Evolutionary conservation across 2,329 filamentous ascomycete genomes (phyloP).

Genomic region (Golovinomyces cichoracearum): DNA sequence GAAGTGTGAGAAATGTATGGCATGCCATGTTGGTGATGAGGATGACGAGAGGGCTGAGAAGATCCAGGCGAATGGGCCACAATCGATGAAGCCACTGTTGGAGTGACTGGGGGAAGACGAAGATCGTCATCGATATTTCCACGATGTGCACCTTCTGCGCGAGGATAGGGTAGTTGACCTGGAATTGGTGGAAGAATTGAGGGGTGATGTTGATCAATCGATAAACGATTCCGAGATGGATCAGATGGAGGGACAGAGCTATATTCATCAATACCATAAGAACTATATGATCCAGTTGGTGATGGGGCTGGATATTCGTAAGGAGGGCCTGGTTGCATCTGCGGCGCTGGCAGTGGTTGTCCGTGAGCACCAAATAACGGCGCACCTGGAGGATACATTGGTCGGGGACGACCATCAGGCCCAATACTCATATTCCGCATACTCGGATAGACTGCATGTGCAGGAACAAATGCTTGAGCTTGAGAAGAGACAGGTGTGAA

Average conservation of each 20-base stretch:
- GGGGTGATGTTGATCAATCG: constrained; percentile 14
- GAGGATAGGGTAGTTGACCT: constrained; percentile 11
- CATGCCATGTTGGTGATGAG: constrained; percentile 7
- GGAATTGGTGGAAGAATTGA: constrained; percentile 16
- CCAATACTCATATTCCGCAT: constrained; percentile 20
- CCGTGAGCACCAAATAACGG: constrained; percentile 19
- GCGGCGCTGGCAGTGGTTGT: constrained; percentile 15
- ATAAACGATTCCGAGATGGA: constrained; percentile 13
- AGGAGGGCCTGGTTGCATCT: constrained; percentile 7
- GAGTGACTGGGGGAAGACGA: constrained; percentile 15
- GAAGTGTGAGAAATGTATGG: constrained; percentile 12
- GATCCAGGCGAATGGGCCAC: constrained; percentile 14
- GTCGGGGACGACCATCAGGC: constrained; percentile 13
- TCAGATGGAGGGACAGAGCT: constrained; percentile 6
- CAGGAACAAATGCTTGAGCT: constrained; percentile 48
- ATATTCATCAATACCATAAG: constrained; percentile 6
- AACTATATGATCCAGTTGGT: constrained; percentile 13
- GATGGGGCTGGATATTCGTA: constrained; percentile 15
- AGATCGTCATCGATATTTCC: constrained; percentile 13
- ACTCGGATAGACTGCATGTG: constrained; percentile 37
- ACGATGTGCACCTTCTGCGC: constrained; percentile 10
- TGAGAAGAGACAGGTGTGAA: constrained; percentile 53
- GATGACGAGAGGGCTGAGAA: constrained; percentile 11
- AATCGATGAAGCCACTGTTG: constrained; percentile 7
- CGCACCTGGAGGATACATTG: constrained; percentile 11